Base-by-base conservation (phyloP, 257 asterid species). In the Linaria vulgaris region DNA sequence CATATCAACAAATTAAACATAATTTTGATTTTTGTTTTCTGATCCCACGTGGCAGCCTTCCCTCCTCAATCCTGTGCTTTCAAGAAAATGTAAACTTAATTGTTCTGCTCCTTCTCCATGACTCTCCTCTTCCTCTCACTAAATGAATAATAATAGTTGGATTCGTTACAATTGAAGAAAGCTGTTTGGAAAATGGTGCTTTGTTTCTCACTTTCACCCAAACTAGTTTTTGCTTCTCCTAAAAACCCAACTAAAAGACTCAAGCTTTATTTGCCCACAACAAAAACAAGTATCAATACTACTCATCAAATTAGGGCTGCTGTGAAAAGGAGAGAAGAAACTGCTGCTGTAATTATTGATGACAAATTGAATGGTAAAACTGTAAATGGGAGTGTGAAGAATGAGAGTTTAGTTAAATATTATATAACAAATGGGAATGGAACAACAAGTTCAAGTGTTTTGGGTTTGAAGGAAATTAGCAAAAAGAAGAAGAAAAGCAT, bases 401-500 rank as follows among this genome's bases (percentile, higher is more conserved):
- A 8, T 34, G 41, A 34, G 41, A 34, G 41, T 7, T 34, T 50
- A 44, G 72, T 56, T 34, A 56, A 30, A 24, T 61, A 27, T 34
- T n/a, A n/a, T n/a, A n/a, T n/a, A n/a, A 15, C 59, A 3, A 55
- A 59, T 55, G 61, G 65, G 57, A 59, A 71, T 68, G 82, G 69
- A 55, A 59, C 68, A 66, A 80, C 66, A 55, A 74, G 75, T n/a
- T n/a, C n/a, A 27, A 27, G 34, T 27, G 6, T n/a, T 45, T 60
- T 49, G 57, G 52, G 44, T 53, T 24, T 48, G 68, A 62, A 61
- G 61, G 81, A 67, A 72, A 61, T 64, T 58, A 61, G 38, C 46
- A 55, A 19, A 47, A 75, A 68, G 79, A 76, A 77, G 67, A 75
- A 68, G 79, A 76, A 77, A 64, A 80, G 71, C 20, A 56, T 85